phyloP scores from a whole-genome alignment of 163 green algal genomes.

The Scenedesmus sp. region DNA sequence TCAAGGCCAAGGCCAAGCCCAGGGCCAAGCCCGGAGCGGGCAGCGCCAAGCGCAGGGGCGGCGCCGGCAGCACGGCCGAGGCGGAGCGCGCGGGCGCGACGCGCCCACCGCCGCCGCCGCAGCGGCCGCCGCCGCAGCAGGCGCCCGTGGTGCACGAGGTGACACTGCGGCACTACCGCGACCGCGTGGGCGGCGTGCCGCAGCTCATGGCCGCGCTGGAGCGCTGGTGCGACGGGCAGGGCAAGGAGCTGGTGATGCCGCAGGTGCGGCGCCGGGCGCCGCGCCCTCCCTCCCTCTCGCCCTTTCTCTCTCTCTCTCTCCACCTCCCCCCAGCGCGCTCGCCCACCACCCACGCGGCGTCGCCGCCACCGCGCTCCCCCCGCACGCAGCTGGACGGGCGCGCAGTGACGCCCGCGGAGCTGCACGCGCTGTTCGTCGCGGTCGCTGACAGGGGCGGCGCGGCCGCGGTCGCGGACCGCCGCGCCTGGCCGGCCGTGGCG shows the following conservation, averaged over 20 bases:
- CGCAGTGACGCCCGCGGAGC: neutral
- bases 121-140: no score
- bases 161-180: no score
- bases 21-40: neutral
- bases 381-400: neutral
- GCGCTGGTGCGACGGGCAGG: conserved; percentile 5
- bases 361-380: neutral
- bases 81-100: no score
- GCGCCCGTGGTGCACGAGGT: no score
- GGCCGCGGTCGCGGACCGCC: neutral
- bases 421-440: conserved; percentile 20
- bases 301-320: neutral
- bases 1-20: neutral
- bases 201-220: neutral
- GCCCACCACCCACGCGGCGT: neutral
- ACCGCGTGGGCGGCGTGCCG: no score
- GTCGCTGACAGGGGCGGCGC: conserved; percentile 20
- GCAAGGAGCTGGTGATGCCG: neutral
- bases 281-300: neutral
- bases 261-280: neutral
- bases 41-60: no score
- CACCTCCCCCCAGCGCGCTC: no score
- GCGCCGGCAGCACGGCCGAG: no score
- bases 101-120: no score
- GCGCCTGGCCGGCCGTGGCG: conserved; percentile 12